Percentiles rank a stretch among this genome's conserved stretches.
Evolutionary conservation across 2,329 filamentous ascomycete genomes (phyloP).

Genomic region (Phoma sp.): DNA sequence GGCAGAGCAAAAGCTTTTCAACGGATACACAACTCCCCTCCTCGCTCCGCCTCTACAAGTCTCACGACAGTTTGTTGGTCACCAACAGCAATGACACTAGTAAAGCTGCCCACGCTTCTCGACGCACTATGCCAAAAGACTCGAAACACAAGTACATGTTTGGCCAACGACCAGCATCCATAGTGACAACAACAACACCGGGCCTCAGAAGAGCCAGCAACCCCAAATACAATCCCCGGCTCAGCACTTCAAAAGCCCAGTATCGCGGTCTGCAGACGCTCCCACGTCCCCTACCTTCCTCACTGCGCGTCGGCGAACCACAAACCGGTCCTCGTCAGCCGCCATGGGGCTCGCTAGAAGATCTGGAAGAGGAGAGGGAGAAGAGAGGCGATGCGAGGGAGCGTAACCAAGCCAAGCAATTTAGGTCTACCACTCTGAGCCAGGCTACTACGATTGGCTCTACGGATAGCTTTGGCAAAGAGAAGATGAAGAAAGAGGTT

Average conservation of each 20-base stretch:
- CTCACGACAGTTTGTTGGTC: constrained; percentile 6
- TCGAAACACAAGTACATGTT: constrained; percentile 19
- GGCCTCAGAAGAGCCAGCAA: not conserved
- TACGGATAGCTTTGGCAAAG: constrained; percentile 4
- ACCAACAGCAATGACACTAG: not conserved
- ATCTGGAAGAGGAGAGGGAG: constrained; percentile 15
- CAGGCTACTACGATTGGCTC: constrained; percentile 1
- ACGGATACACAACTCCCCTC: constrained; percentile 1
- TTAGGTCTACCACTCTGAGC: not conserved
- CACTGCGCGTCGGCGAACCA: not conserved
- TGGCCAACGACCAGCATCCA: constrained; percentile 11
- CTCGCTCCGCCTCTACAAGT: constrained; percentile 4
- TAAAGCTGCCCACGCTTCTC: not conserved
- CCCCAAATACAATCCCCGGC: constrained; percentile 4
- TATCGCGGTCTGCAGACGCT: constrained; percentile 7
- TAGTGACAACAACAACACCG: not conserved
- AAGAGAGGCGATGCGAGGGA: constrained; percentile 12
- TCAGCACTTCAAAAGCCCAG: constrained; percentile 4
- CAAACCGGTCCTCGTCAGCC: constrained; percentile 21
- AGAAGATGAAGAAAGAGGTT: constrained; percentile 21
- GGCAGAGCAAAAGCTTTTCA: constrained; percentile 1
- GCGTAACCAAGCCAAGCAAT: not conserved
- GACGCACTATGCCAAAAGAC: constrained; percentile 18
- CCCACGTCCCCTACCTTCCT: not conserved
- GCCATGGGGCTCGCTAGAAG: constrained; percentile 23